Conservation (phyloP, 2,329 filamentous ascomycete genomes). For the Aspergillus fumigatus region DNA sequence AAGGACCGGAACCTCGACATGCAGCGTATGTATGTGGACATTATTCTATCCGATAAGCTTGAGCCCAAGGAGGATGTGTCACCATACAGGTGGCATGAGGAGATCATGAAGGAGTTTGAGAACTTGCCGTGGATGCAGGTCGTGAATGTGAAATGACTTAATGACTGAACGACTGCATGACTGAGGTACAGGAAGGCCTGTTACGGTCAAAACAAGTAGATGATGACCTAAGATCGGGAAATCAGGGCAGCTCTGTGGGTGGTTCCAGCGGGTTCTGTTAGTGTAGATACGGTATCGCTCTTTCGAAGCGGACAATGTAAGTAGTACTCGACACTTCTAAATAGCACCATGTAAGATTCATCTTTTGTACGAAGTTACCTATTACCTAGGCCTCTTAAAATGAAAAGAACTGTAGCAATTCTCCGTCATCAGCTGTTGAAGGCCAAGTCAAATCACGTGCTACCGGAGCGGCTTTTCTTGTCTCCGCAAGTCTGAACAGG, state of each 20-base stretch:
- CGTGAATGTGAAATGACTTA: neutral
- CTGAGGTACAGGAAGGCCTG: neutral
- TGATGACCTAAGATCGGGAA: neutral
- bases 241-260: too few species aligned
- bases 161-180: neutral
- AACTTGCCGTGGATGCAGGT: neutral
- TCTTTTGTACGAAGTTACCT: neutral
- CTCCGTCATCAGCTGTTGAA: too few species aligned
- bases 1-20: constrained; percentile 50
- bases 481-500: neutral
- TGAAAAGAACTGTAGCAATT: too few species aligned
- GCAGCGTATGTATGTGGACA: constrained; percentile 51
- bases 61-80: constrained; percentile 45
- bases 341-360: neutral
- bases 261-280: neutral
- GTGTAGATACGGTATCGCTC: neutral
- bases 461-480: neutral
- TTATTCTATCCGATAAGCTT: constrained; percentile 61
- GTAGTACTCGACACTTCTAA: neutral
- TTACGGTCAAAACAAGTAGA: neutral
- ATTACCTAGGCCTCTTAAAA: too few species aligned
- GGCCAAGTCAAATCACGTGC: neutral
- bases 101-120: constrained; percentile 6
- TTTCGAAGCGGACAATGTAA: neutral
- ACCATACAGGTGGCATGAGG: neutral